These are phyloP conservation scores for Penicillium alfredii DNA, from an alignment of 495 filamentous ascomycete genomes.

Conservation along the genomic window DNA sequence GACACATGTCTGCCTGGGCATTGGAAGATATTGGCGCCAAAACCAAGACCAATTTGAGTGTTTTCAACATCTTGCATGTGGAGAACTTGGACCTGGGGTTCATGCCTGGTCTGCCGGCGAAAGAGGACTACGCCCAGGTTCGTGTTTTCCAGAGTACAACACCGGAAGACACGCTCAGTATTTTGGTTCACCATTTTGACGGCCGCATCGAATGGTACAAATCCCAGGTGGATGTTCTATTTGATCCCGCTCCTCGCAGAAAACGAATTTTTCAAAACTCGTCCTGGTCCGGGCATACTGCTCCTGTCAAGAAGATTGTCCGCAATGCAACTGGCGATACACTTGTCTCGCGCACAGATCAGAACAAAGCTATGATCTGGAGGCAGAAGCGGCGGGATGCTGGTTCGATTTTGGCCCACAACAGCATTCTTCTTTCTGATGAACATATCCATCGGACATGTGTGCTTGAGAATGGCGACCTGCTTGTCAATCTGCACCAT, in stretches of 20 bases:
- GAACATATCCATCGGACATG: slow-evolving; percentile 81
- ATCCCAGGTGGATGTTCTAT: slow-evolving; percentile 68
- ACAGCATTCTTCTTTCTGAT: slow-evolving; percentile 62
- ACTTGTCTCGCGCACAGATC: slow-evolving; percentile 71
- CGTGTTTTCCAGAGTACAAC: slow-evolving; percentile 62
- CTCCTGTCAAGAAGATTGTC: slow-evolving; percentile 74
- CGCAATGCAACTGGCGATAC: slow-evolving; percentile 74
- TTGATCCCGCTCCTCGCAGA: slow-evolving; percentile 68
- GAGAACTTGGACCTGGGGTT: slow-evolving; percentile 65
- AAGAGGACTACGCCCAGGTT: slow-evolving; percentile 62
- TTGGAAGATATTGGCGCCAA: slow-evolving; percentile 84
- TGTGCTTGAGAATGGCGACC: slow-evolving; percentile 66
- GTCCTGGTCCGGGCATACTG: slow-evolving; percentile 81
- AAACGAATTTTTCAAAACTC: slow-evolving; percentile 53
- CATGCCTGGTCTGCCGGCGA: slow-evolving; percentile 33
- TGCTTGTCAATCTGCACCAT: slow-evolving; percentile 75
- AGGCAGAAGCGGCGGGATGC: slow-evolving; percentile 48
- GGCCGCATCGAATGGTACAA: slow-evolving; percentile 78
- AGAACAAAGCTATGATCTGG: slow-evolving; percentile 82
- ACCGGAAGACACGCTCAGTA: slow-evolving; percentile 54
- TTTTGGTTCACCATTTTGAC: slow-evolving; percentile 85
- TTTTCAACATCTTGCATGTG: slow-evolving; percentile 86
- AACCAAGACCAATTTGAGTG: slow-evolving; percentile 55
- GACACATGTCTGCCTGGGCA: slow-evolving; percentile 91
- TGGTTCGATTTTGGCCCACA: slow-evolving; percentile 52